These are phyloP conservation scores for Aspergillus incahuasiensis DNA, from an alignment of 495 filamentous ascomycete species.

Conservation along the genomic window DNA sequence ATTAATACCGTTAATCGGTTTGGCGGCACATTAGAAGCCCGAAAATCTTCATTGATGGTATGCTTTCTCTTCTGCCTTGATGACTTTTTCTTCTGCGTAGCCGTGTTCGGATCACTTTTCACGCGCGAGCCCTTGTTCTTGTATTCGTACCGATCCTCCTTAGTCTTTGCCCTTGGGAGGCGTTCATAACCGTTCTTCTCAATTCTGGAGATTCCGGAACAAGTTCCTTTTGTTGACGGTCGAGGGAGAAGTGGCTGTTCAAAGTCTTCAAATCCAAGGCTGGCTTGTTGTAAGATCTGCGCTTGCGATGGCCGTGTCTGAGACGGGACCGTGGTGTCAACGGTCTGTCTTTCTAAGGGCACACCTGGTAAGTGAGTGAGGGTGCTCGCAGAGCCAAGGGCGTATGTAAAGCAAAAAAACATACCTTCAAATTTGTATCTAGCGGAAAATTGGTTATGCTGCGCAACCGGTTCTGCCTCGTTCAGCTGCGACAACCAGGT, in stretches of 20 bases:
- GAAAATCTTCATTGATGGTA: conserved; percentile 58
- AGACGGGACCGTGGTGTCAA: neutral
- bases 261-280: neutral
- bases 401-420: neutral
- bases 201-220: neutral
- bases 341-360: neutral
- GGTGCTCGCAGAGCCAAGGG: neutral
- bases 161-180: conserved; percentile 57
- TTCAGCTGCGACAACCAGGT: conserved; percentile 6
- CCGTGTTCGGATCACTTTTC: conserved; percentile 17
- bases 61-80: conserved; percentile 35
- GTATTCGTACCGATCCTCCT: conserved; percentile 49
- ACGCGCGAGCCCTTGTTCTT: conserved; percentile 21
- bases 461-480: neutral
- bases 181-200: conserved; percentile 45
- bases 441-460: neutral
- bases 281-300: neutral
- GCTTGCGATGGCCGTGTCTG: neutral
- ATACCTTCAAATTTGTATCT: neutral
- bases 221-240: neutral
- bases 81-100: conserved; percentile 35
- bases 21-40: conserved; percentile 57
- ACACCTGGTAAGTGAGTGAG: neutral
- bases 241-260: neutral
- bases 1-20: conserved; percentile 57